phyloP scores from a whole-genome alignment of 805 yeast genomes.

The Brettanomyces anomalus region DNA sequence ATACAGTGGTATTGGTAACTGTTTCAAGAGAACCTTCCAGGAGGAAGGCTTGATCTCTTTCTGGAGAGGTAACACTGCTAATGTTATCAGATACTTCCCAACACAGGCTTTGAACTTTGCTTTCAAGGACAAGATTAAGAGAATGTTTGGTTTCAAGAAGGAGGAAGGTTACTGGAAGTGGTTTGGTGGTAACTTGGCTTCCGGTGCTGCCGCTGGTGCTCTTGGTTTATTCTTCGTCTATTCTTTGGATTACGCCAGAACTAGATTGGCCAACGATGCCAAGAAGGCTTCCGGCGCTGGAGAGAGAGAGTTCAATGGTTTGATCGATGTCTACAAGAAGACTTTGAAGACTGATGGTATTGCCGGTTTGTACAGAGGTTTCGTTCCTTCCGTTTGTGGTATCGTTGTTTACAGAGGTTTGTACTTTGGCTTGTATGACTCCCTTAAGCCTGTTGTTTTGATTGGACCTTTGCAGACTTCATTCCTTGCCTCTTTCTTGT shows the following conservation, averaged over 20 bases:
- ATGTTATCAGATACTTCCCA: slow-evolving; percentile 98
- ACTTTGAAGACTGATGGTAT: slow-evolving; percentile 93
- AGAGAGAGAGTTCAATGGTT: slow-evolving; percentile 96
- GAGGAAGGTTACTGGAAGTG: slow-evolving; percentile 86
- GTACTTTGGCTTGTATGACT: slow-evolving; percentile 96
- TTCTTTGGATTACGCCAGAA: slow-evolving; percentile 97
- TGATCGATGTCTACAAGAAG: slow-evolving; percentile 92
- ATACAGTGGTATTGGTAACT: slow-evolving; percentile 87
- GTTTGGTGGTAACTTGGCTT: slow-evolving; percentile 97
- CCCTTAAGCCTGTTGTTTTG: slow-evolving; percentile 89
- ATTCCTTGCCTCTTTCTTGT: slow-evolving; percentile 90
- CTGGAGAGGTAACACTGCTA: slow-evolving; percentile 99
- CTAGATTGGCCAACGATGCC: slow-evolving; percentile 98
- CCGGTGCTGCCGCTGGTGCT: slow-evolving; percentile 99
- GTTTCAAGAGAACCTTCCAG: slow-evolving; percentile 91
- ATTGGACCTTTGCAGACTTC: slow-evolving; percentile 92
- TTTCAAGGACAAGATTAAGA: slow-evolving; percentile 95
- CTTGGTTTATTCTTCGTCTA: slow-evolving; percentile 85
- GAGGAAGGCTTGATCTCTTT: slow-evolving; percentile 87
- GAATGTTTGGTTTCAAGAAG: slow-evolving; percentile 94
- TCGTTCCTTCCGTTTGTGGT: slow-evolving; percentile 97
- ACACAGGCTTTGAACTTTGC: slow-evolving; percentile 98
- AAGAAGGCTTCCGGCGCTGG: slow-evolving; percentile 79
- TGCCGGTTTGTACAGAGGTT: slow-evolving; percentile 99
- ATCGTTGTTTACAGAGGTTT: slow-evolving; percentile 98